A percentile compares a stretch with the other conserved stretches of the same genome.
Evolutionary conservation across 495 filamentous ascomycete species (phyloP).

Genomic region (Jackrogersella minutella): DNA sequence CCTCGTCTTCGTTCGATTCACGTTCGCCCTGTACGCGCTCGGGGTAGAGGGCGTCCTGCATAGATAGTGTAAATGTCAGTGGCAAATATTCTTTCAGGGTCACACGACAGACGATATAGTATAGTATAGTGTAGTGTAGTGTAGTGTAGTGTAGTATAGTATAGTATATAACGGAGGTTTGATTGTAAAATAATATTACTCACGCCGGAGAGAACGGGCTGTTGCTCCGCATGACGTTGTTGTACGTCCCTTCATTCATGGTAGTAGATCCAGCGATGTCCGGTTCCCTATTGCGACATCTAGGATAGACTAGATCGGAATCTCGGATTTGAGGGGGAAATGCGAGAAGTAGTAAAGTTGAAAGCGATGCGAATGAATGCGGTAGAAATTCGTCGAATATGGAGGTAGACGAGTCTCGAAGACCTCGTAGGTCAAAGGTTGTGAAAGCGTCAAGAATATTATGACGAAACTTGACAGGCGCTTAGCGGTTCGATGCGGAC

Average conservation of each 20-base stretch:
- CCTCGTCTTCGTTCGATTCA: conserved; percentile 89
- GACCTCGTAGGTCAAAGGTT: neutral
- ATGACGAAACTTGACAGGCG: conserved; percentile 12
- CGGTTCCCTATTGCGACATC: conserved; percentile 29
- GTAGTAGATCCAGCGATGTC: conserved; percentile 10
- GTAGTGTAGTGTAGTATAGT: neutral
- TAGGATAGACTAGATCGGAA: neutral
- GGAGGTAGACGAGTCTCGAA: neutral
- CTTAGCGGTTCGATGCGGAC: conserved; percentile 18
- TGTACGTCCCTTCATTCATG: conserved; percentile 47
- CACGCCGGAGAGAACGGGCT: conserved; percentile 39
- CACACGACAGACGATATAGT: neutral
- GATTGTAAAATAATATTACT: conserved; percentile 7
- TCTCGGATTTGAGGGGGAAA: conserved; percentile 3
- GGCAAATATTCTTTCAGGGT: neutral
- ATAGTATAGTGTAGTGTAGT: neutral
- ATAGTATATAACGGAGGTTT: neutral
- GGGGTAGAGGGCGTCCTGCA: conserved; percentile 46
- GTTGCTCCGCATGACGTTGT: conserved; percentile 39
- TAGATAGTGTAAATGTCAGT: conserved; percentile 18
- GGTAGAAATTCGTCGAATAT: neutral
- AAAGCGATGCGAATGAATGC: neutral
- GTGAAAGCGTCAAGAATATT: conserved; percentile 9
- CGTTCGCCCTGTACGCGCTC: conserved; percentile 69
- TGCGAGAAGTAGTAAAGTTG: neutral